Base-by-base conservation (phyloP, 805 yeast genomes). In the Pichia ethanolica region DNA sequence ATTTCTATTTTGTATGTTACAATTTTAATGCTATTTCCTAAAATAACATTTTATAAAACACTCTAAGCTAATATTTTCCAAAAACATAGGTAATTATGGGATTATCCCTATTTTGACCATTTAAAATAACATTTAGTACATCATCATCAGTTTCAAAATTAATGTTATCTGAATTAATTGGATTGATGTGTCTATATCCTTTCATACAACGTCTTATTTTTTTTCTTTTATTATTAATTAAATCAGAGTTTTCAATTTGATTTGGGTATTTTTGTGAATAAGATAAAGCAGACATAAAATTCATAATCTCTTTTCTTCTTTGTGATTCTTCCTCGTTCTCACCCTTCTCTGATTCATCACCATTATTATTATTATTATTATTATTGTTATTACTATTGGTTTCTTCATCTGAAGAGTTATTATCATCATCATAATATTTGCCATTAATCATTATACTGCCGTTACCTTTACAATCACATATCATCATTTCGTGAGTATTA, bases 401-500 rank as follows among this genome's bases (percentile, higher is more conserved):
- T 4, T 51, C 59, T 1, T 30, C 37, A n/a, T 34, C 44, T 34
- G 35, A n/a, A 9, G 35, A 28, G 4, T 13, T 36, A 28, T 33
- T 13, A 8, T 30, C n/a, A 20, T 46, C 43, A 39, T 39, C 26
- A 28, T 36, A 33, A 33, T 30, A 42, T 14, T 38, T 26, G 3
- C 37, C 45, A 10, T 60, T 65, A 3, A 55, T 55, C 25, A 54
- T 28, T 26, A 39, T 26, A n/a, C 26, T 28, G n/a, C 87, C 88
- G 12, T 59, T 60, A 0, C 89, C 89, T 0, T 57, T 53, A 63
- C 91, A 84, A 33, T 68, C 55, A 67, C 93, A 86, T 27, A 71
- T 80, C 48, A 86, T 74, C 51, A 88, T 64, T 55, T 84, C 95
- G 63, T 89, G 95, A 0, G 97, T 89, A 56, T 83, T 83, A 53